These are phyloP conservation scores for Dryas octopetala DNA, from an alignment of 306 rosid genomes.

Conservation along the genomic window DNA sequence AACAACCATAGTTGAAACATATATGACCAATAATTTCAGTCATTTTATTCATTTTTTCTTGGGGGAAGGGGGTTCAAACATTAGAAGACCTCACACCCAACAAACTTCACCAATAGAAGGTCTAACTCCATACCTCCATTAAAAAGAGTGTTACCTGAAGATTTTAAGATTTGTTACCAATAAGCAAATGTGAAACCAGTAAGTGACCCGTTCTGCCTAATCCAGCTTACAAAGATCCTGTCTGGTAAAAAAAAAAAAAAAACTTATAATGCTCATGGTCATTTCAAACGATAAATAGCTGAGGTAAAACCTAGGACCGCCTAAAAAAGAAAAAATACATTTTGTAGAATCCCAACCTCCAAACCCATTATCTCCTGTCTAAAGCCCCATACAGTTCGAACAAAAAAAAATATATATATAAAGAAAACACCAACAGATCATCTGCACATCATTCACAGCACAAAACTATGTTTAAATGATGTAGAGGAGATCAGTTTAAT, in stretches of 20 bases:
- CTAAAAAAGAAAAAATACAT: neutral
- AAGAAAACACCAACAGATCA: neutral
- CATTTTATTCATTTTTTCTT: no score
- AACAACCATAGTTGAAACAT: no score
- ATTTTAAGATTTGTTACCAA: neutral
- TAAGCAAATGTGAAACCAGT: neutral
- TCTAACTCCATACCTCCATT: no score
- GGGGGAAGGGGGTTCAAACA: no score
- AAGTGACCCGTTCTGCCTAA: neutral
- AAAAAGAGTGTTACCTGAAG: no score
- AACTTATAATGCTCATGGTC: neutral
- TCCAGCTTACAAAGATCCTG: neutral
- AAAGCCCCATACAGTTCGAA: neutral
- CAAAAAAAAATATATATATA: neutral
- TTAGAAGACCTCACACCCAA: no score
- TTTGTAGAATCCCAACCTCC: neutral
- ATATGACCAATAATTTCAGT: no score
- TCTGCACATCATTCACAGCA: neutral
- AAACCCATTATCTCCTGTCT: neutral
- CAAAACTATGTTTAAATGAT: neutral
- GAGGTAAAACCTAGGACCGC: conserved; percentile 1
- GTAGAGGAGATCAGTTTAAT: neutral
- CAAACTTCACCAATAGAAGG: no score
- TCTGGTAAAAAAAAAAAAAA: no score
- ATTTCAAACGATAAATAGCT: neutral